Base-by-base conservation (phyloP, 73 alveolate species). In the Durusdinium trenchii region DNA sequence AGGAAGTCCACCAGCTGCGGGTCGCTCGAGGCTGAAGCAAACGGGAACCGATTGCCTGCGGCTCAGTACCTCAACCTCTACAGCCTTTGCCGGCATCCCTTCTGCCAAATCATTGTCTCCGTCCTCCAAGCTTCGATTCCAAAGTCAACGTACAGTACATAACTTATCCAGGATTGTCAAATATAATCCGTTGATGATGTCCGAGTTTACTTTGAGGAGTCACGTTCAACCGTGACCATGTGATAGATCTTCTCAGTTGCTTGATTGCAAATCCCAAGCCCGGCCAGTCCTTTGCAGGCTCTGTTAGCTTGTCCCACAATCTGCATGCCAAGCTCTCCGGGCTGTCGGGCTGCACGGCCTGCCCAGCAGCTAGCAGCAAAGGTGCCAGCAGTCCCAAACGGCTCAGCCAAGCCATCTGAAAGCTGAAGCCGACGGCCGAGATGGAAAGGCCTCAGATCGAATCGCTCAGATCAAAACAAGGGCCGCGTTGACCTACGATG, bases 311-410 rank as follows among this genome's bases (percentile, higher is more conserved):
- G 57, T 85, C 94, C 94, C 94, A 85, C 60, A 85, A 20, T 75
- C 94, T 75, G 6, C 54, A 45, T 45, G 94, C 94, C 78, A 85
- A 40, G 94, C 94, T 85, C 46, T 85, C 94, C 23, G 94, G 94
- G 94, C 94, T 85, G 40, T 85, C 94, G 9, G 94, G 94, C 32
- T 85, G 94, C 75, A 51, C 3, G 35, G 71, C 26, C 6, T 28
- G 50, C 57, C 52, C 54, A 4, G 43, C 94, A 23, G 79, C 52
- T 78, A 85, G 78, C 91, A 81, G 46, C 79, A 85, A 36, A 3
- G 94, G 94, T 64, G 57, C 52, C 79, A 85, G 79, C 94, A 85
- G 78, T 54, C 79, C 94, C 0, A 28, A 10, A 42, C 94, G 94
- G 94, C 94, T 85, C 32, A 85, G 79, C 94, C 94, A 85, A 50